phyloP scores from a whole-genome alignment of 371 early-diverging fungal genomes.

The Chytridium lagenaria region DNA sequence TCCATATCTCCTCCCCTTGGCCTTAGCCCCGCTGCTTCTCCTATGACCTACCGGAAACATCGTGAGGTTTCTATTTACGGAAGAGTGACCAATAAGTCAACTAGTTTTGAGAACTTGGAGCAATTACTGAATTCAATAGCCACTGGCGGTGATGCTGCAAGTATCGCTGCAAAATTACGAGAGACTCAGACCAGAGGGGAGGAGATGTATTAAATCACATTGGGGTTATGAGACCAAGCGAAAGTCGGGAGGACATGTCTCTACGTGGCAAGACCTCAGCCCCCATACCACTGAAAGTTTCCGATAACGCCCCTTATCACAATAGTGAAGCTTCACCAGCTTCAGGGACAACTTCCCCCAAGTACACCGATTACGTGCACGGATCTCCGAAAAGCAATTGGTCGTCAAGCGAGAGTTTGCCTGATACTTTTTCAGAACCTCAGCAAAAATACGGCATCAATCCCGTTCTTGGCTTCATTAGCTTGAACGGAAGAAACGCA shows the following conservation, averaged over 20 bases:
- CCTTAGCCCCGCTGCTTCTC: conserved; percentile 7
- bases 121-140: conserved; percentile 16
- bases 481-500: neutral
- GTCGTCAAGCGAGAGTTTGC: conserved; percentile 12
- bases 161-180: neutral
- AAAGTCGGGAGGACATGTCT: neutral
- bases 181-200: neutral
- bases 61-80: conserved; percentile 18
- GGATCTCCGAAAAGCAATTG: conserved; percentile 10
- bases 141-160: neutral
- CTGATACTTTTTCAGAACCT: neutral
- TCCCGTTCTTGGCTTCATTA: neutral
- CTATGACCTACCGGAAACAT: conserved; percentile 4
- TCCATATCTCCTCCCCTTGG: neutral
- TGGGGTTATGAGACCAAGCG: neutral
- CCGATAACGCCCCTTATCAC: too few relatives aligned
- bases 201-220: neutral
- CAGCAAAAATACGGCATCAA: neutral
- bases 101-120: conserved; percentile 19
- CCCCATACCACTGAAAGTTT: conserved; percentile 5
- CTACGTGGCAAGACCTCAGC: too few relatives aligned
- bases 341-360: conserved; percentile 5
- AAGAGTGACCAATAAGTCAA: neutral
- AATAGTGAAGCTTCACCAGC: neutral
- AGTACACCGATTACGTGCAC: neutral